Percentiles rank a stretch among this genome's conserved stretches.
phyloP scores from a whole-genome alignment of 108 stramenopile species.

The Skeletonema costatum region DNA sequence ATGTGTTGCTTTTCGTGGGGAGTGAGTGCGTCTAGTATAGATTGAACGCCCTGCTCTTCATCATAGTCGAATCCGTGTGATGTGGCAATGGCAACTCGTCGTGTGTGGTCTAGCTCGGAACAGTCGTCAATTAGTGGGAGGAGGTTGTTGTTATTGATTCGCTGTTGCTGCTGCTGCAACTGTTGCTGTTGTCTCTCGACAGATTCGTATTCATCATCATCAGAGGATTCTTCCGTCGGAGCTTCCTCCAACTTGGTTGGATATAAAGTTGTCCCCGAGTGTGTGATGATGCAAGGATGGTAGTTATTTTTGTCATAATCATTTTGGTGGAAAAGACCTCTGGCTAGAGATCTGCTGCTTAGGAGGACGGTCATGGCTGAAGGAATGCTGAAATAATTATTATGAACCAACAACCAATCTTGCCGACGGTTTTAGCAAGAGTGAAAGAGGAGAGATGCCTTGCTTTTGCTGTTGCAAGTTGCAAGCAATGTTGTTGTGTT shows the following conservation, averaged over 20 bases:
- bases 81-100: conserved; percentile 15
- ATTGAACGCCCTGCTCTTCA: conserved; percentile 51
- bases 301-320: neutral
- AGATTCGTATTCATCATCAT: neutral
- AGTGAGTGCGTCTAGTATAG: conserved; percentile 52
- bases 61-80: conserved; percentile 26
- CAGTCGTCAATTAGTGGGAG: conserved; percentile 36
- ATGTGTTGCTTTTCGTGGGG: conserved; percentile 54
- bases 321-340: neutral
- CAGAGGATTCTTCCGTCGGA: neutral
- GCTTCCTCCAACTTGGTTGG: neutral
- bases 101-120: conserved; percentile 14
- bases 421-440: too few relatives aligned
- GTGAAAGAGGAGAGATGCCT: too few relatives aligned
- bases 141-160: neutral
- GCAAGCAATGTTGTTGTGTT: too few relatives aligned
- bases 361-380: neutral
- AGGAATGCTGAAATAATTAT: too few relatives aligned
- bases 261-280: neutral
- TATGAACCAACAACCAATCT: too few relatives aligned
- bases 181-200: neutral
- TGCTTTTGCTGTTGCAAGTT: too few relatives aligned
- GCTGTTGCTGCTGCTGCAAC: neutral
- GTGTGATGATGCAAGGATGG: neutral
- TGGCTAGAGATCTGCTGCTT: neutral